Percentiles rank a stretch among this genome's conserved stretches.
Conservation (phyloP, 768 basidiomycete genomes). For the Suillus paluster region DNA sequence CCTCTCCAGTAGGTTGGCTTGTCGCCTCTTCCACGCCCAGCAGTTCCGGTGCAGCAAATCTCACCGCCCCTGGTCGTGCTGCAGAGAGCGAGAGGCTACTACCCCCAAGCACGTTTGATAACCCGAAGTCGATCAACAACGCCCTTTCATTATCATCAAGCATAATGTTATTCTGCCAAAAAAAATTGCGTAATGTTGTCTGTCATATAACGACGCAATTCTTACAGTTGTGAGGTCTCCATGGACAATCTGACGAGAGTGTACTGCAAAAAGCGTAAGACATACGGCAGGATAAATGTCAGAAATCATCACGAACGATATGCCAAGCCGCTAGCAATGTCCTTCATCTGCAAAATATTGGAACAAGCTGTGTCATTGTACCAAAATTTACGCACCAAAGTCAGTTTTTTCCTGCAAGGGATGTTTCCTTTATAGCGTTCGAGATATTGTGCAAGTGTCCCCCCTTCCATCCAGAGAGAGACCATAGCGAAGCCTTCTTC, state of each 20-base stretch:
- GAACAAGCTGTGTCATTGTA: not conserved
- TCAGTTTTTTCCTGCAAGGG: conserved; percentile 12
- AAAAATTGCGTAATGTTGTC: not conserved
- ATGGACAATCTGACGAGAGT: conserved; percentile 1
- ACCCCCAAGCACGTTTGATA: conserved; percentile 42
- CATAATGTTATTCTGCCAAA: conserved; percentile 20
- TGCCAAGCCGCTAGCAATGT: not conserved
- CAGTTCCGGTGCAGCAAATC: conserved; percentile 48
- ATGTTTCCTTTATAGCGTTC: conserved; percentile 6
- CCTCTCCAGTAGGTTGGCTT: not conserved
- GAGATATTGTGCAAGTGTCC: conserved; percentile 18
- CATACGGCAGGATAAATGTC: not conserved
- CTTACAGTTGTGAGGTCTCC: conserved; percentile 13
- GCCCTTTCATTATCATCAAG: conserved; percentile 44
- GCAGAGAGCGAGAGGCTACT: conserved; percentile 8
- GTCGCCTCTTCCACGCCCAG: conserved; percentile 17
- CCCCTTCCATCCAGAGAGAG: conserved; percentile 22
- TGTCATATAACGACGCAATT: not conserved
- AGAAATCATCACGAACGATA: not conserved
- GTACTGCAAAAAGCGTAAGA: not conserved
- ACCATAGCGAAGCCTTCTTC: conserved; percentile 23
- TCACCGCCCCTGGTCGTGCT: conserved; percentile 33
- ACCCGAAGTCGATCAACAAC: conserved; percentile 47
- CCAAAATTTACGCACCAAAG: conserved; percentile 15
- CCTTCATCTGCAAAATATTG: not conserved